Base-by-base conservation (phyloP, 371 early-diverging fungal genomes). In the Blastocladiella emersonii region DNA sequence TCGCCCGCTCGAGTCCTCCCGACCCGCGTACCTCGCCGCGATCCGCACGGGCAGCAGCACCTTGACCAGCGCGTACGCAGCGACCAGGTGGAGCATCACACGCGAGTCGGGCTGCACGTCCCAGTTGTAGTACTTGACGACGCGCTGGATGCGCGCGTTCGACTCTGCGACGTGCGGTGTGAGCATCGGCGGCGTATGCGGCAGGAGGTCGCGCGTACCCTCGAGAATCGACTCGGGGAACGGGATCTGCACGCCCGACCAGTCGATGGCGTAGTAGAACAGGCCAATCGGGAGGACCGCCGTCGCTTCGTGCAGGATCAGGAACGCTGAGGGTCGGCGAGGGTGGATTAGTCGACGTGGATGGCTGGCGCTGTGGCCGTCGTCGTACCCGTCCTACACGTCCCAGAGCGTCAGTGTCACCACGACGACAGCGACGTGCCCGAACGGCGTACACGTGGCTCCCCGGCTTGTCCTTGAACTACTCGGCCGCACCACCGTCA, bases 101-200 rank as follows among this genome's bases (percentile, higher is more conserved):
- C 30, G 53, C 8, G 53, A 51, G 32, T 51, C 32, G 27, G 53
- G 53, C 32, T 51, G 15, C 27, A 51, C 30, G 53, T 51, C 17
- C 53, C 53, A 51, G 15, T 30, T 30, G 23, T 51, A 51, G 53
- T 51, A 51, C 53, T 51, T 51, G 53, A 51, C 30, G 32, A 51
- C 53, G 2, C 53, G 53, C 15, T 30, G 27, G 53, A 51, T 51
- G 13, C 30, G 5, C 13, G 53, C 53, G 32, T 51, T 51, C 30
- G 30, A 30, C 32, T 51, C 53, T 51, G 32, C 30, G 8, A 37
- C 39, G 39, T 39, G 39, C 5, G 5, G 39, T 39, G 39, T 39
- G 39, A 39, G 13, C 13, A 13, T 7, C n/a, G n/a, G 25, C 25
- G n/a, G n/a, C 8, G 48, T 21, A n/a, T 1, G 48, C 48, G 48